phyloP scores from a whole-genome alignment of 331 rosid genomes.

The Quercus lobata region DNA sequence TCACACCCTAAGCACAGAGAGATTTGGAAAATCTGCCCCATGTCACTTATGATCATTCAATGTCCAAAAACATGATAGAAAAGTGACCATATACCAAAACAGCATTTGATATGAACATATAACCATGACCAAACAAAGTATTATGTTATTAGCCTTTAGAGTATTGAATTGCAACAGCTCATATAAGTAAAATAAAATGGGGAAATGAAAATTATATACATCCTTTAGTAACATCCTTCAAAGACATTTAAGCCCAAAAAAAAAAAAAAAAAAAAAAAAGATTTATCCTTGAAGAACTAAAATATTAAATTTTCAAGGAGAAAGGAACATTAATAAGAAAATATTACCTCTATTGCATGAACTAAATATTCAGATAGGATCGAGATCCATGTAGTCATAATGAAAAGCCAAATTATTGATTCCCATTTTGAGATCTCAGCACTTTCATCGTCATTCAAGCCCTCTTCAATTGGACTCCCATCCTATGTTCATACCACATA shows the following conservation, averaged over 20 bases:
- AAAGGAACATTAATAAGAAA: not conserved
- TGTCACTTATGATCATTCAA: not conserved
- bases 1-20: too few species aligned
- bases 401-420: slow-evolving; percentile 69
- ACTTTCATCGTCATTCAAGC: slow-evolving; percentile 44
- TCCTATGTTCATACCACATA: slow-evolving; percentile 45
- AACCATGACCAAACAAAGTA: not conserved
- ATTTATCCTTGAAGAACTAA: not conserved
- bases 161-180: not conserved
- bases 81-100: not conserved
- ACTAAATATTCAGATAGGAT: slow-evolving; percentile 72
- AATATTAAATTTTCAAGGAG: not conserved
- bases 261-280: not conserved
- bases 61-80: not conserved
- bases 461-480: slow-evolving; percentile 47
- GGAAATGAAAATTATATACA: not conserved
- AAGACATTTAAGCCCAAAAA: not conserved
- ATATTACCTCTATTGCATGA: slow-evolving; percentile 65
- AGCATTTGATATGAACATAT: slow-evolving; percentile 6
- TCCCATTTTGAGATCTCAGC: slow-evolving; percentile 86
- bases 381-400: slow-evolving; percentile 73
- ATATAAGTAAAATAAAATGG: not conserved
- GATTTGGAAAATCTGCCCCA: too few species aligned
- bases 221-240: not conserved
- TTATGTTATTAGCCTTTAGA: not conserved